Conservation (phyloP, 768 basidiomycete genomes). For the Pisolithus orientalis region DNA sequence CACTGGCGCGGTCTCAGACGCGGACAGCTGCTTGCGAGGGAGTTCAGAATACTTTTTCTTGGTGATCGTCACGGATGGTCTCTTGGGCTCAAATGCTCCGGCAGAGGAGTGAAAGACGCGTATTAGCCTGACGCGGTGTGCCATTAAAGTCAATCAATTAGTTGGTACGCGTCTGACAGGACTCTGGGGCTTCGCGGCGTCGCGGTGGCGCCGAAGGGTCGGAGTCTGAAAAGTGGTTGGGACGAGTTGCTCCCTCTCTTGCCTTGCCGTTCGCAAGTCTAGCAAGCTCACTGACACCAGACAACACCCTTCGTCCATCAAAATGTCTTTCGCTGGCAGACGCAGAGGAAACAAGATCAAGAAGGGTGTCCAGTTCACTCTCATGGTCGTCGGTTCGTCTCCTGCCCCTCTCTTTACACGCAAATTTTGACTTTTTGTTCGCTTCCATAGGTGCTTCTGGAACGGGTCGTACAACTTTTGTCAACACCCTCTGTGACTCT, state of each 20-base stretch:
- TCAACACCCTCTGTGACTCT: constrained; percentile 98
- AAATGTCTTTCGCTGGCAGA: constrained; percentile 82
- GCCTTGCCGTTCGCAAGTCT: constrained; percentile 24
- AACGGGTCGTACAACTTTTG: constrained; percentile 95
- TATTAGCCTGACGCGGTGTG: constrained; percentile 3
- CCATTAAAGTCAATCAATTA: not conserved
- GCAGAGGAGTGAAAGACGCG: constrained; percentile 3
- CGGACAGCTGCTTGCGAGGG: constrained; percentile 26
- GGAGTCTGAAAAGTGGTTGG: constrained; percentile 30
- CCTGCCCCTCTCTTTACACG: not conserved
- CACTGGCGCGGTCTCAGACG: not conserved
- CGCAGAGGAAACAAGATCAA: constrained; percentile 93
- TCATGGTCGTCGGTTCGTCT: constrained; percentile 93
- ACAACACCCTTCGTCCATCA: constrained; percentile 15
- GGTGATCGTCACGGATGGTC: constrained; percentile 23
- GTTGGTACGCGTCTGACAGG: constrained; percentile 5
- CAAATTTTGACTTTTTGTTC: constrained; percentile 1
- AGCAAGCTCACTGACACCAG: constrained; percentile 12
- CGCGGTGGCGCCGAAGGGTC: constrained; percentile 23
- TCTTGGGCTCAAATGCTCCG: not conserved
- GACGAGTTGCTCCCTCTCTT: constrained; percentile 26
- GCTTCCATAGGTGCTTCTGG: constrained; percentile 79
- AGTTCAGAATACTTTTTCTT: constrained; percentile 55
- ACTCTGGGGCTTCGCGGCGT: constrained; percentile 18
- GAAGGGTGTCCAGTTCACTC: constrained; percentile 97